phyloP scores from a whole-genome alignment of 148 eudicot species.

The Limonium bicolor region DNA sequence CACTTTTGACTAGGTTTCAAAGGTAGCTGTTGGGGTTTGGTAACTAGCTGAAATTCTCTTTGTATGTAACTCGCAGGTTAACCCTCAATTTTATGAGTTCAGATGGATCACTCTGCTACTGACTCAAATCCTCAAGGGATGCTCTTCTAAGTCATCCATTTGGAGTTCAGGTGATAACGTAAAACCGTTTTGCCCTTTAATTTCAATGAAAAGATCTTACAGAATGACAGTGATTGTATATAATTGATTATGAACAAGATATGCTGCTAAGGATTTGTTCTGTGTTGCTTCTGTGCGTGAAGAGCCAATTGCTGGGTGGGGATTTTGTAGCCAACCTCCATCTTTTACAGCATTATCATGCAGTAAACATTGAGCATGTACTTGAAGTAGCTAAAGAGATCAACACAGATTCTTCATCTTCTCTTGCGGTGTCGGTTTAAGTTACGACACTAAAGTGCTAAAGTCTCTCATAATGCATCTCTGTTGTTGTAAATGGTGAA shows the following conservation, averaged over 20 bases:
- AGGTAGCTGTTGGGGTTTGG: not conserved
- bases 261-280: conserved; percentile 53
- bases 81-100: conserved; percentile 52
- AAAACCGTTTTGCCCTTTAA: not conserved
- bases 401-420: conserved; percentile 22
- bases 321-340: conserved; percentile 48
- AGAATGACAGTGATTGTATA: not conserved
- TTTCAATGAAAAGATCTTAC: not conserved
- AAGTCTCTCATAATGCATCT: too few relatives aligned
- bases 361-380: conserved; percentile 29
- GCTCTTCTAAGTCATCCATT: conserved; percentile 37
- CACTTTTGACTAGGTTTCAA: not conserved
- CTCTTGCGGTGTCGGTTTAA: conserved; percentile 12
- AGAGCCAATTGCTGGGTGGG: conserved; percentile 33
- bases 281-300: conserved; percentile 46
- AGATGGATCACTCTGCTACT: conserved; percentile 66
- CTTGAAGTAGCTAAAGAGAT: conserved; percentile 38
- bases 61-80: conserved; percentile 24
- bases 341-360: conserved; percentile 48
- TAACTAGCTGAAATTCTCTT: not conserved
- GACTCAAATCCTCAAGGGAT: conserved; percentile 64
- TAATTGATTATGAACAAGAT: conserved; percentile 19
- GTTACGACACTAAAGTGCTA: not conserved
- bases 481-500: too few relatives aligned
- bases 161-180: conserved; percentile 52